Percentiles rank a stretch among this genome's conserved stretches.
phyloP scores from a whole-genome alignment of 2,329 filamentous ascomycete species.

The Coleophoma eucalyptorum region DNA sequence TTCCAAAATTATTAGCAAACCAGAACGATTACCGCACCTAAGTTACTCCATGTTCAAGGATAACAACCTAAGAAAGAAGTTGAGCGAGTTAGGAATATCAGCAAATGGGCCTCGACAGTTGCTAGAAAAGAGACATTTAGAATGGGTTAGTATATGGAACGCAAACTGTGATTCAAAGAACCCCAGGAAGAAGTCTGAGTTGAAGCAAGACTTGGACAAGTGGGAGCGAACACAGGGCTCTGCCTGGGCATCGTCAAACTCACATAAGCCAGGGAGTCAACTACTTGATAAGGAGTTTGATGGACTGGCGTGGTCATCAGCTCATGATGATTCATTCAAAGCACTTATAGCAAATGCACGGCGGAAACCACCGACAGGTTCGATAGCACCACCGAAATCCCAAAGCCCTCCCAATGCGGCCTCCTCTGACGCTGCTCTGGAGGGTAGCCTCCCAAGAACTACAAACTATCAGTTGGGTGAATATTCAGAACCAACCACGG shows the following conservation, averaged over 20 bases:
- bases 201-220: conserved; percentile 73
- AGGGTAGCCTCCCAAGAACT: not conserved
- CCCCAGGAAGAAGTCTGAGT: conserved; percentile 65
- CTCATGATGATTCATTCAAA: conserved; percentile 72
- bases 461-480: not conserved
- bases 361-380: conserved; percentile 30
- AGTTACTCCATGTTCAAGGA: conserved; percentile 91
- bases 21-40: conserved; percentile 60
- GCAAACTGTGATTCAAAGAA: conserved; percentile 85
- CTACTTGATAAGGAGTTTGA: conserved; percentile 91
- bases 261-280: conserved; percentile 37
- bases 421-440: not conserved
- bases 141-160: conserved; percentile 96
- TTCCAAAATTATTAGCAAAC: conserved; percentile 19
- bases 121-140: conserved; percentile 76
- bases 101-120: conserved; percentile 63
- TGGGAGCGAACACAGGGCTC: conserved; percentile 86
- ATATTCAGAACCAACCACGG: not conserved
- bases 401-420: not conserved
- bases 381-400: not conserved
- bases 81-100: conserved; percentile 76
- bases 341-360: conserved; percentile 75
- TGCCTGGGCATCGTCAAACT: conserved; percentile 37
- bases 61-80: conserved; percentile 70
- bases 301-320: conserved; percentile 67